Base-by-base conservation (phyloP, 768 basidiomycete genomes). In the Trametes coccinea region DNA sequence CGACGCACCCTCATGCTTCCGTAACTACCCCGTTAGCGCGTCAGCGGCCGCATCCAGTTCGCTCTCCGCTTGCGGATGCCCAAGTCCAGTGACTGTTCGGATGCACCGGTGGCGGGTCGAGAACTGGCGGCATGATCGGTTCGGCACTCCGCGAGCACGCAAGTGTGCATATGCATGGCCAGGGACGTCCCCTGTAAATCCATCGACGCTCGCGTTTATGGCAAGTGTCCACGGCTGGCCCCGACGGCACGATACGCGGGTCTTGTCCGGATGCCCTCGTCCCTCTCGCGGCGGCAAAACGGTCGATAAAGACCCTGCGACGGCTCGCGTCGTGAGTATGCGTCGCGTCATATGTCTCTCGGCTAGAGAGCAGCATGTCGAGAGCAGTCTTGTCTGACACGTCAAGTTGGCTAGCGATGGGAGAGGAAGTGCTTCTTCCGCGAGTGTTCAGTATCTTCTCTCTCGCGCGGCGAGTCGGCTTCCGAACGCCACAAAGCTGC, bases 401-500 rank as follows among this genome's bases (percentile, higher is more conserved):
- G 57, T 51, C 49, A 51, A 37, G 16, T 27, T 51, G 33, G 57
- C 49, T 59, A 22, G 57, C 49, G 57, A 59, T 48, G 43, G 56
- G 22, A 50, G 47, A 43, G 47, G 56, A 59, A 46, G 16, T 40
- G 59, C 65, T 66, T 66, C 65, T 66, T 60, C 65, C 65, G 65
- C 65, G 65, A 63, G 55, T 53, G 62, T 52, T 47, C 45, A 48
- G 45, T 49, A 51, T 48, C 50, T 57, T 57, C 56, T 41, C 49
- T 29, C 48, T 17, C 57, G 34, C 54, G 54, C 46, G 50, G 41
- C 37, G 47, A 43, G 59, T 64, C 66, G 44, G 62, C 61, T 64
- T 64, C 63, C 58, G 61, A 53, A 67, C 68, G 67, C 67, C 67
- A 68, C 67, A 64, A 68, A 68, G 67, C 56, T 62, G 52, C 59